A percentile compares a stretch with the other conserved stretches of the same genome.
Evolutionary conservation across 108 stramenopile species (phyloP).

Genomic region (Nitzschia sp.): DNA sequence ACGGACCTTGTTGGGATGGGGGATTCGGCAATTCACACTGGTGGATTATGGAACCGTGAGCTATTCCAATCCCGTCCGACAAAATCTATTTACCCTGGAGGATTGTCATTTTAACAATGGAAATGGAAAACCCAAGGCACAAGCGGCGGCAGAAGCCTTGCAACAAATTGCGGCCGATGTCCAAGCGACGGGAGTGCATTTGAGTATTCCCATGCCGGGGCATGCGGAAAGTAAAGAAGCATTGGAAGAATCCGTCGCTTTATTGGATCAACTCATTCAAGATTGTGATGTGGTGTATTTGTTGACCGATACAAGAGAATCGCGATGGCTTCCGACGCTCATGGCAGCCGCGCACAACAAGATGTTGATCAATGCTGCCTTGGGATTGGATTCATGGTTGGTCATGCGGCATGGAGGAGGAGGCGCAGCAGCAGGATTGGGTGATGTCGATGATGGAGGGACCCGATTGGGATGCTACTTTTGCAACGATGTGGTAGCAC

Average conservation of each 20-base stretch:
- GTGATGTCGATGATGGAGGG: neutral
- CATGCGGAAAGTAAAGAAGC: slow-evolving; percentile 72
- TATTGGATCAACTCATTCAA: slow-evolving; percentile 69
- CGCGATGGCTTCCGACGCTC: slow-evolving; percentile 98
- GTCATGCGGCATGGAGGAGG: slow-evolving; percentile 95
- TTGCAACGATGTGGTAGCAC: slow-evolving; percentile 98
- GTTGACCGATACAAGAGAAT: slow-evolving; percentile 97
- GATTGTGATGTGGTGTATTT: slow-evolving; percentile 92
- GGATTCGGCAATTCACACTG: slow-evolving; percentile 92
- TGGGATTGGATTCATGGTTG: slow-evolving; percentile 96
- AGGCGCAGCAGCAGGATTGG: slow-evolving; percentile 47
- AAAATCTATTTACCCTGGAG: slow-evolving; percentile 88
- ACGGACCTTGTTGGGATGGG: slow-evolving; percentile 94
- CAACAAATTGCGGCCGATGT: slow-evolving; percentile 84
- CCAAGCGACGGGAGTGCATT: slow-evolving; percentile 59
- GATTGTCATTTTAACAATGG: slow-evolving; percentile 78
- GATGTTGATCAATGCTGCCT: slow-evolving; percentile 91
- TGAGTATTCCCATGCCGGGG: slow-evolving; percentile 99
- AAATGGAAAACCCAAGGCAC: slow-evolving; percentile 87
- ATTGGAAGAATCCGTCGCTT: slow-evolving; percentile 60
- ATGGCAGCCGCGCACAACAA: slow-evolving; percentile 90
- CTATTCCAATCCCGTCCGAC: slow-evolving; percentile 97
- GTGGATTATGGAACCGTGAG: slow-evolving; percentile 94
- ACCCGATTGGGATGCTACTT: slow-evolving; percentile 96
- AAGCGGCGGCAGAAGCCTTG: slow-evolving; percentile 91